Evolutionary conservation across 2,329 filamentous ascomycete genomes (phyloP).

Genomic region (Alternaria ventricosa): DNA sequence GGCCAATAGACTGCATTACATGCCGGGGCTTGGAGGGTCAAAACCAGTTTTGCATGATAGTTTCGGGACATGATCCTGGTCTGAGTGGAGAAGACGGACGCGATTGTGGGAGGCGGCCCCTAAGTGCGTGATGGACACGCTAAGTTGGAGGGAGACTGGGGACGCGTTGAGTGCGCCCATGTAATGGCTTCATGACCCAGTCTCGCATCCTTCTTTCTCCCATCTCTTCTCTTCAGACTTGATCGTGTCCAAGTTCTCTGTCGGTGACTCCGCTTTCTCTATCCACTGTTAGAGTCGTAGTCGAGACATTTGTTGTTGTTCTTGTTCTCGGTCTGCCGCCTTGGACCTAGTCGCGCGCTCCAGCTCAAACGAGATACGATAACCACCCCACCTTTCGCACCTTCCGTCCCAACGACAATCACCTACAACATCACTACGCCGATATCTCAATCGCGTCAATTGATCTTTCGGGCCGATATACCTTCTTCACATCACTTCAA

Average conservation of each 20-base stretch:
- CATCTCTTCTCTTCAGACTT: slow-evolving; percentile 14
- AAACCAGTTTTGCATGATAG: not conserved
- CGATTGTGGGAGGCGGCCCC: slow-evolving; percentile 19
- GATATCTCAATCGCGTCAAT: not conserved
- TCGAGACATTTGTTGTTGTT: not conserved
- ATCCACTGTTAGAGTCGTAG: not conserved
- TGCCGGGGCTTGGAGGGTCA: not conserved
- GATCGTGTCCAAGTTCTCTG: not conserved
- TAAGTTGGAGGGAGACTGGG: slow-evolving; percentile 19
- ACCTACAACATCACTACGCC: slow-evolving; percentile 3
- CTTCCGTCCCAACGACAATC: slow-evolving; percentile 6
- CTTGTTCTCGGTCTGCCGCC: slow-evolving; percentile 1
- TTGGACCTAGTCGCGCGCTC: slow-evolving; percentile 6
- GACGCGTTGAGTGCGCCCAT: slow-evolving; percentile 27
- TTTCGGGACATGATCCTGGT: slow-evolving; percentile 18
- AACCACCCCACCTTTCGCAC: slow-evolving; percentile 14
- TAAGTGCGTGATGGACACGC: slow-evolving; percentile 30
- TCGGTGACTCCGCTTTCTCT: not conserved
- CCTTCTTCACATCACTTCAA: not conserved
- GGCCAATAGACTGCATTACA: slow-evolving; percentile 6
- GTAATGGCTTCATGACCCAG: slow-evolving; percentile 22
- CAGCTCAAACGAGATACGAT: slow-evolving; percentile 12
- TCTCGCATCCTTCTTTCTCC: slow-evolving; percentile 16
- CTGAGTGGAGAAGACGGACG: slow-evolving; percentile 24
- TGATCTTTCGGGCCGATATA: not conserved